Base-by-base conservation (phyloP, 2,329 filamentous ascomycete species). In the Nannizziopsis barbatae region DNA sequence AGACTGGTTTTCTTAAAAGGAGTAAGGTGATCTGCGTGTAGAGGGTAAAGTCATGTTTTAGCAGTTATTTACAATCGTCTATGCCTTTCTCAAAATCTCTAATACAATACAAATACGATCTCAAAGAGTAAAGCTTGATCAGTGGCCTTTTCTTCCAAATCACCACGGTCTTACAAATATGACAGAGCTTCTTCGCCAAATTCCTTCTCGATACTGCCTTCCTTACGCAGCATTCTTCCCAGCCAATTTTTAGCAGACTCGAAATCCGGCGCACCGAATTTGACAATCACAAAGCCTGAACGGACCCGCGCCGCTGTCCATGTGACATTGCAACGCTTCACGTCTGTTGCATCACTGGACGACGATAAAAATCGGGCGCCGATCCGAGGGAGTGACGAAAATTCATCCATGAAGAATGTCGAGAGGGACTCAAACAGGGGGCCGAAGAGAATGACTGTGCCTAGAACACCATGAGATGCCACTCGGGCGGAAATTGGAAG, bases 111-210 rank as follows among this genome's bases (percentile, higher is more conserved):
- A 27, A 27, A 27, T 27, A 3, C 22, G 7, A 27, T 27, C 3
- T 27, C 22, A 27, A 27, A 27, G 22, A 3, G 7, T 3, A 27
- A 27, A 27, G 22, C 22, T 27, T 27, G 22, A 27, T 27, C 22
- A 27, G 7, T 7, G 3, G 3, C 7, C 22, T 7, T 27, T 7
- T 27, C 7, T 7, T 7, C 22, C 22, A 27, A 7, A 27, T 27
- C 22, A 3, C 22, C 22, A 4, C 7, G 22, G 17, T 37, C 15
- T 43, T 50, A 57, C 42, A 93, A 66, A 65, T 89, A 95, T 67
- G 93, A 77, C 49, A 90, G 63, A 3, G 87, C 81, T 58, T 90
- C 78, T 48, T 88, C 82, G 1, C 90, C 90, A 71, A 95, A 95
- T 10, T 77, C 68, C 45, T 69, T 64, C 12, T 75, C 68, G 8